phyloP scores from a whole-genome alignment of 306 rosid species.

The Dryas octopetala region DNA sequence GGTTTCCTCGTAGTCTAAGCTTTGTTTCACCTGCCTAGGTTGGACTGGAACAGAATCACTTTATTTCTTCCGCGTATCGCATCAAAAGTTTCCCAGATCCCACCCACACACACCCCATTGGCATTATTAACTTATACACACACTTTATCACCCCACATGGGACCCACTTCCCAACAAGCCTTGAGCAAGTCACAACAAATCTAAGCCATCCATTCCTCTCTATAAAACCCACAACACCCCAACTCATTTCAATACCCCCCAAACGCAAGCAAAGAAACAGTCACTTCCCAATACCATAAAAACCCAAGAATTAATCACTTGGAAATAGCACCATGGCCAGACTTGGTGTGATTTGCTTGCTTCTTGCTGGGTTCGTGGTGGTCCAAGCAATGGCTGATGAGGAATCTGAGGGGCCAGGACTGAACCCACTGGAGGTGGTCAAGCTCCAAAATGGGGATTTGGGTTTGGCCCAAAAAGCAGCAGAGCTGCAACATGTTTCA shows the following conservation, averaged over 20 bases:
- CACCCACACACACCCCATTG: no score
- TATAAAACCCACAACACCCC: constrained; percentile 14
- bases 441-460: constrained; percentile 19
- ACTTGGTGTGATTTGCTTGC: constrained; percentile 38
- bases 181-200: constrained; percentile 14
- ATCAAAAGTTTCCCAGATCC: constrained; percentile 3
- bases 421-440: constrained; percentile 31
- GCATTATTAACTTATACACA: no score
- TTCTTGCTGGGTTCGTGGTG: constrained; percentile 38
- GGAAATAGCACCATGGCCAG: constrained; percentile 36
- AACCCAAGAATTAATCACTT: no score
- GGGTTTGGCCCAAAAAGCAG: constrained; percentile 15
- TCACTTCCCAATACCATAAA: neutral
- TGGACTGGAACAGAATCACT: no score
- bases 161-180: constrained; percentile 27
- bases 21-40: no score
- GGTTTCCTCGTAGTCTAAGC: no score
- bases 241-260: neutral
- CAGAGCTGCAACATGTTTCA: constrained; percentile 20
- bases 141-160: constrained; percentile 25
- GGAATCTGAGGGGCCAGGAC: constrained; percentile 36
- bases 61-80: no score
- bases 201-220: constrained; percentile 29
- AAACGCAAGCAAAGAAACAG: neutral
- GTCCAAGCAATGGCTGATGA: constrained; percentile 38